These are phyloP conservation scores for Oryza punctata DNA, from an alignment of 176 grass and related monocot genomes.

Conservation along the genomic window DNA sequence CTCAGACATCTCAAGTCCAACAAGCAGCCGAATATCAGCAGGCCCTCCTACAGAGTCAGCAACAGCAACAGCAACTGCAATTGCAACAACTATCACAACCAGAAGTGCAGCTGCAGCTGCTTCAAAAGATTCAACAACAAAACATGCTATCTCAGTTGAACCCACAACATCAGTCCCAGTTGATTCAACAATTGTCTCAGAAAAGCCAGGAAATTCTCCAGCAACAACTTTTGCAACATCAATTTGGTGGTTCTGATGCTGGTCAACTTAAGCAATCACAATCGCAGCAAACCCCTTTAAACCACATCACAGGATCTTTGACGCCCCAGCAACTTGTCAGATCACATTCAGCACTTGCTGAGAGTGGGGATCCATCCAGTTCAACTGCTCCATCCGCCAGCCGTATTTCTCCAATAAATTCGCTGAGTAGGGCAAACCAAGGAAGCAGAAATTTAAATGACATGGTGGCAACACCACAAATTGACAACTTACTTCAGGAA, in stretches of 20 bases:
- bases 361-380: constrained; percentile 62
- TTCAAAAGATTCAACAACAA: constrained; percentile 96
- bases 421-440: constrained; percentile 62
- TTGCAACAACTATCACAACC: constrained; percentile 73
- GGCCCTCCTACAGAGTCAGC: constrained; percentile 74
- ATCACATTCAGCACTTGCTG: constrained; percentile 58
- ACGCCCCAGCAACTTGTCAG: constrained; percentile 63
- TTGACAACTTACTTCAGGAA: constrained; percentile 91
- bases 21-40: constrained; percentile 79
- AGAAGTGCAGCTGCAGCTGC: constrained; percentile 84
- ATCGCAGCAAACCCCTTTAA: constrained; percentile 44
- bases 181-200: constrained; percentile 72
- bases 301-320: constrained; percentile 46
- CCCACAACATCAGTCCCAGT: constrained; percentile 71
- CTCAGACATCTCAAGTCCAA: constrained; percentile 58
- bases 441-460: constrained; percentile 62
- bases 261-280: constrained; percentile 55
- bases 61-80: constrained; percentile 76
- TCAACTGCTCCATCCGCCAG: constrained; percentile 59
- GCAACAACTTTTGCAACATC: constrained; percentile 72
- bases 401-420: constrained; percentile 62
- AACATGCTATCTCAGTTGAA: constrained; percentile 86
- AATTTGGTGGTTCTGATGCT: constrained; percentile 44
- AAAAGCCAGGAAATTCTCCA: constrained; percentile 73
- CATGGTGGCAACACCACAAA: constrained; percentile 45